Evolutionary conservation across 2,329 filamentous ascomycete species (phyloP), one percentile per base, ranked within the genome.

Genomic region (Penicillium sp.): DNA sequence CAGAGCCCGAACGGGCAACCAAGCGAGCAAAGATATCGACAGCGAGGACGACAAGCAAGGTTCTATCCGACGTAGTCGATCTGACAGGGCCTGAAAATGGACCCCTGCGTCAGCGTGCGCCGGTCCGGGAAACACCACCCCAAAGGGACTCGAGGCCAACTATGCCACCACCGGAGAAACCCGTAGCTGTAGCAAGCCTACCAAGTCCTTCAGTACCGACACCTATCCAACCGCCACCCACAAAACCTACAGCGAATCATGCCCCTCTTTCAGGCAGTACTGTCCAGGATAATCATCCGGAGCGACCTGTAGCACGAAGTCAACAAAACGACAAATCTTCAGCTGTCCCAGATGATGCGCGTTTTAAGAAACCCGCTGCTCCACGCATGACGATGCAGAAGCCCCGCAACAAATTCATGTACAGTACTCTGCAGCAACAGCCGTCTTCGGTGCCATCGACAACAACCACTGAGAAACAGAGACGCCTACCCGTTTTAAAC

Each of bases 341-440:
- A 27, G 22, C 14, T 41, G 33, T 14, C 4, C 11, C 48, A 50
- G 33, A 39, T 5, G 26, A 29, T 29, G 13, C 4, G 3, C 21
- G 3, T 16, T n/a, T 24, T 14, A 13, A 13, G 33, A 37, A 39
- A 37, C 33, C 33, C 3, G 16, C 33, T 22, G 22, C 22, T 10
- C 35, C 33, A 7, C 33, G 48, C 33, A 76, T 74, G 49, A 75
- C 75, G 8, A 50, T 50, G 24, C 48, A 50, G 24, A 50, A 19
- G 24, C 19, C 49, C 27, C 73, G 77, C 14, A 73, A 65, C n/a
- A 79, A 79, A 55, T 55, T 80, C 29, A 75, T 79, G 70, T 79
- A 77, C 58, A 68, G 67, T 52, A 74, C 73, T 22, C 59, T 77
- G 35, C 58, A 77, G 22, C 48, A 50, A 39, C 48, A 37, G n/a